These are phyloP conservation scores for Paramecium sexaurelia DNA, from an alignment of 73 alveolate genomes.

Conservation along the genomic window DNA sequence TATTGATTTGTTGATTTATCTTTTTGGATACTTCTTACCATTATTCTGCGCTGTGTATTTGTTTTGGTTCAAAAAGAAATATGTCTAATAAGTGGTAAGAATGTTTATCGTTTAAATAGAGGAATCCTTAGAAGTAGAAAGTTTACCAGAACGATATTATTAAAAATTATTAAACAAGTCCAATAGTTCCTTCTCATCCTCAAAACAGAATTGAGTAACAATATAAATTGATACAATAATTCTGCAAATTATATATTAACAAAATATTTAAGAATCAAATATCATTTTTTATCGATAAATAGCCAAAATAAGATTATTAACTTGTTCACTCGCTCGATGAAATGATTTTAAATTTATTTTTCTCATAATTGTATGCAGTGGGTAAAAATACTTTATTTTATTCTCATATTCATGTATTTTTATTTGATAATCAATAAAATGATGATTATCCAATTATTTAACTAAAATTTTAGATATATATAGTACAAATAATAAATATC, in stretches of 20 bases:
- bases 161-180: background rate
- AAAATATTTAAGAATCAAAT: too few species aligned
- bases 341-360: too few species aligned
- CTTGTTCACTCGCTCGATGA: too few species aligned
- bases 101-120: background rate
- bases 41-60: constrained; percentile 12
- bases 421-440: too few species aligned
- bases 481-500: background rate
- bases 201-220: constrained; percentile 73
- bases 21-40: background rate
- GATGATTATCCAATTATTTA: too few species aligned
- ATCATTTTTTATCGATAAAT: too few species aligned
- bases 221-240: constrained; percentile 71
- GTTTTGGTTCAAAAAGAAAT: background rate
- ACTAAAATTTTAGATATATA: background rate
- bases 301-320: too few species aligned
- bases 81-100: background rate
- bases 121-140: constrained; percentile 15
- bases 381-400: too few species aligned
- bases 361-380: too few species aligned
- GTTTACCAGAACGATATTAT: constrained; percentile 8
- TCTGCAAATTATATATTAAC: constrained; percentile 17
- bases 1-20: background rate
- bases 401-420: too few species aligned
- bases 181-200: background rate